These are phyloP conservation scores for Lasiosphaeriaceae sp. DNA, from an alignment of 495 filamentous ascomycete genomes.

Conservation along the genomic window DNA sequence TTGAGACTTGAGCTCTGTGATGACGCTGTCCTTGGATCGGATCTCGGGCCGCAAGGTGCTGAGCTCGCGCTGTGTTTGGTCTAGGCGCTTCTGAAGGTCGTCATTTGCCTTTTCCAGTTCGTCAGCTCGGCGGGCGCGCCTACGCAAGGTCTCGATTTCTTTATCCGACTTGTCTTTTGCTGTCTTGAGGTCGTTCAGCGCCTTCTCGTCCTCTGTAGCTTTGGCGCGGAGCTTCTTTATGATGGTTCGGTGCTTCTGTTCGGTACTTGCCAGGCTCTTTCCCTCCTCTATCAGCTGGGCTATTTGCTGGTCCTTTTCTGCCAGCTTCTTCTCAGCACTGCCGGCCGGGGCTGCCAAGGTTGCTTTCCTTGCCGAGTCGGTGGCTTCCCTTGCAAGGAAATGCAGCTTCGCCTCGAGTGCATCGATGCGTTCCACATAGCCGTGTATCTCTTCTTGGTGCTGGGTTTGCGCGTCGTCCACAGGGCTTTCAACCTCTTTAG, in stretches of 20 bases:
- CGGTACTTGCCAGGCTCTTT: slow-evolving; percentile 78
- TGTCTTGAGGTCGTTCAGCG: slow-evolving; percentile 55
- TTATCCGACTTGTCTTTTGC: slow-evolving; percentile 65
- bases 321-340: slow-evolving; percentile 69
- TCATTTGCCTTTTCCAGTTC: slow-evolving; percentile 61
- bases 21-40: slow-evolving; percentile 59
- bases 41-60: slow-evolving; percentile 62
- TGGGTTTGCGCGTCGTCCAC: slow-evolving; percentile 57
- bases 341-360: slow-evolving; percentile 57
- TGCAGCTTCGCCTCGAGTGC: slow-evolving; percentile 85
- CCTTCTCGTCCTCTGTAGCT: slow-evolving; percentile 59
- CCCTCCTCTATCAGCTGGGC: slow-evolving; percentile 88
- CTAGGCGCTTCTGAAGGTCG: slow-evolving; percentile 62
- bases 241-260: slow-evolving; percentile 74
- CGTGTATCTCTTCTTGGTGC: slow-evolving; percentile 74
- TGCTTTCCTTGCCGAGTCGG: slow-evolving; percentile 64
- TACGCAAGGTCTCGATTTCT: slow-evolving; percentile 54
- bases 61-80: slow-evolving; percentile 63
- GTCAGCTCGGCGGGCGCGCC: slow-evolving; percentile 60
- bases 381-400: slow-evolving; percentile 75
- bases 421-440: slow-evolving; percentile 86
- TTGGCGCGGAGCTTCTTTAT: slow-evolving; percentile 78
- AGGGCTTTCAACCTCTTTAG: slow-evolving; percentile 46
- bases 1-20: slow-evolving; percentile 66
- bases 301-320: slow-evolving; percentile 87